These are phyloP conservation scores for Candida germanica DNA, from an alignment of 805 yeast genomes.

Conservation along the genomic window DNA sequence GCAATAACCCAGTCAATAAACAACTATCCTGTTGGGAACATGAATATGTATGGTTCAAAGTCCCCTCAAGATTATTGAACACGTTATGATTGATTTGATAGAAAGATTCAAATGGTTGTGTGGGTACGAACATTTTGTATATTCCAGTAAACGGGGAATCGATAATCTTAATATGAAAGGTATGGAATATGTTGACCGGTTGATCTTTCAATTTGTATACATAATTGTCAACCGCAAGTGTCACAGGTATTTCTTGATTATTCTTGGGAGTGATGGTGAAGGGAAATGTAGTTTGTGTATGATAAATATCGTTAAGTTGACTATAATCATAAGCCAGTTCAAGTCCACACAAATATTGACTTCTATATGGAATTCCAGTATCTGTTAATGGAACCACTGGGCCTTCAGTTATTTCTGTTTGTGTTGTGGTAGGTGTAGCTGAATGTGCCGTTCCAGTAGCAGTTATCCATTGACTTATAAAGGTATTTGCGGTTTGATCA, in stretches of 20 bases:
- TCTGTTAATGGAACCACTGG: neutral
- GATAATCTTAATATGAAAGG: constrained; percentile 1
- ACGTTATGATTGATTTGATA: constrained; percentile 3
- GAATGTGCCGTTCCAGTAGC: neutral
- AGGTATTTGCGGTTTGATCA: neutral
- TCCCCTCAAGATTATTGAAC: constrained; percentile 1
- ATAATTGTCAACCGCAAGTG: constrained; percentile 2
- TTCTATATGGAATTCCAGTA: neutral
- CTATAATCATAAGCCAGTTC: neutral
- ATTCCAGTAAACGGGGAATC: constrained; percentile 3
- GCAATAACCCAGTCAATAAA: constrained; percentile 2
- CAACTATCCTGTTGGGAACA: constrained; percentile 4
- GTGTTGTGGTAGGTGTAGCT: too few species aligned
- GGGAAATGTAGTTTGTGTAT: constrained; percentile 4
- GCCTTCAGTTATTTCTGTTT: neutral
- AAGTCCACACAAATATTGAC: constrained; percentile 2
- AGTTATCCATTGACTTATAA: neutral
- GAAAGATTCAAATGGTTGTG: neutral
- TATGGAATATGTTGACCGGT: constrained; percentile 1
- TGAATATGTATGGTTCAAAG: constrained; percentile 5
- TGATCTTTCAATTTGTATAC: constrained; percentile 1
- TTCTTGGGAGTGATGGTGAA: constrained; percentile 1
- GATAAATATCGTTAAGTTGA: constrained; percentile 1
- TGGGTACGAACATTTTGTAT: constrained; percentile 3
- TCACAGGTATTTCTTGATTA: constrained; percentile 1